Conservation (phyloP, 495 filamentous ascomycete genomes). For the Apodospora peruviana region DNA sequence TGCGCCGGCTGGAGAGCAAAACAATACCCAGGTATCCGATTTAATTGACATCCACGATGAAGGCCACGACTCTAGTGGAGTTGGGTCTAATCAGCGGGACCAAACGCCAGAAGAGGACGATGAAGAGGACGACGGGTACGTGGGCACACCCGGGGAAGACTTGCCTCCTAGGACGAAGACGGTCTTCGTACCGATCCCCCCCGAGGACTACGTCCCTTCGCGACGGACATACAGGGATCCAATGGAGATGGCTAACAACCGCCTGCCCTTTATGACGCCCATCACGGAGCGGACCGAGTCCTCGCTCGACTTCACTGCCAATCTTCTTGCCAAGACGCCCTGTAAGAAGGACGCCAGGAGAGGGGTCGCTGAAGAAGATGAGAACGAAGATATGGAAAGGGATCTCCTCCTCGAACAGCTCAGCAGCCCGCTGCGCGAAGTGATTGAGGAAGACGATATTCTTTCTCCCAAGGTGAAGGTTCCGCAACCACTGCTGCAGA, state of each 20-base stretch:
- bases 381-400: slow-evolving; percentile 36
- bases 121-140: slow-evolving; percentile 31
- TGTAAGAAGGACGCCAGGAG: slow-evolving; percentile 40
- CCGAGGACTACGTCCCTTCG: slow-evolving; percentile 76
- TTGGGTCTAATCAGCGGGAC: slow-evolving; percentile 1
- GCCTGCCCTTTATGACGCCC: slow-evolving; percentile 95
- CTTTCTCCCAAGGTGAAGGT: slow-evolving; percentile 30
- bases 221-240: slow-evolving; percentile 71
- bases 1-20: slow-evolving; percentile 15
- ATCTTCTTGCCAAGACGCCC: slow-evolving; percentile 65
- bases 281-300: slow-evolving; percentile 94
- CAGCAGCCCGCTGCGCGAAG: slow-evolving; percentile 67
- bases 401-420: slow-evolving; percentile 46
- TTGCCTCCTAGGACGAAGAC: slow-evolving; percentile 37
- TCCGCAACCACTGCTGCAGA: slow-evolving; percentile 41
- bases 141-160: slow-evolving; percentile 19
- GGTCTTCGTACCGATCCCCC: slow-evolving; percentile 61
- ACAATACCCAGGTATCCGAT: slow-evolving; percentile 23
- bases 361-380: slow-evolving; percentile 15
- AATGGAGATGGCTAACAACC: slow-evolving; percentile 70
- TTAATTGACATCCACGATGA: slow-evolving; percentile 29
- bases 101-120: slow-evolving; percentile 20
- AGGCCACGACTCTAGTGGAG: background rate
- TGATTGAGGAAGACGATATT: slow-evolving; percentile 34
- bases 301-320: slow-evolving; percentile 62